Evolutionary conservation across 176 grass and related monocot species (phyloP), one percentile per base, ranked within the genome.

Genomic region (Aegilops sharonensis): DNA sequence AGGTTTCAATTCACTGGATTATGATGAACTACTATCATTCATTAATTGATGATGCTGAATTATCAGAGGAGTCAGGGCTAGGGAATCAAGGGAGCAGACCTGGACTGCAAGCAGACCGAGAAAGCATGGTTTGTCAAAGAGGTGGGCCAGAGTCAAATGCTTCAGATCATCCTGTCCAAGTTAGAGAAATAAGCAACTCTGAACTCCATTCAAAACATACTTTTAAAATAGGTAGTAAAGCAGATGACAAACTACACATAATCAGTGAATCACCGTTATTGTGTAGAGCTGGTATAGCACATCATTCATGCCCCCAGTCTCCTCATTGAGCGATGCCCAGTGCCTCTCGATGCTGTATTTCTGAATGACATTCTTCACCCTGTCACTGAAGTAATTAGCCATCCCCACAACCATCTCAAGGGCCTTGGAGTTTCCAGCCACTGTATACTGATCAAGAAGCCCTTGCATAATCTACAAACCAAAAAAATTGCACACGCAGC

Each of bases 231-330:
- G 34, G 34, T 35, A 14, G 43, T 52, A 43, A 47, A 57, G 34
- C 4, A 11, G 43, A 54, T 3, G 17, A 27, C 14, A 68, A 59
- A 35, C 60, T 83, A 73, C n/a, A 67, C 13, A 88, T 67, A 90
- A 64, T 2, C 8, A 10, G 31, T 18, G 75, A 75, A 47, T 84
- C 82, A 99, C 97, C 74, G 92, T 99, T 76, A 99, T 75, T 2
- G 75, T 89, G 77, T 96, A 96, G 81, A 99, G 92, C 48, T 87
- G 89, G 72, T 96, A 99, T 30, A 99, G 90, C 78, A 99, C 90
- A 88, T 99, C 97, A 81, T 96, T 99, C 92, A 99, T 99, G 32
- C 97, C 96, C 76, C 97, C 97, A 83, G 92, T 91, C 90, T 99
- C 97, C 90, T 96, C 97, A 69, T 98, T 98, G 70, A 98, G 92